Evolutionary conservation across 495 filamentous ascomycete genomes (phyloP), one percentile per base, ranked within the genome.

Genomic region (Bryoglossum gracile): DNA sequence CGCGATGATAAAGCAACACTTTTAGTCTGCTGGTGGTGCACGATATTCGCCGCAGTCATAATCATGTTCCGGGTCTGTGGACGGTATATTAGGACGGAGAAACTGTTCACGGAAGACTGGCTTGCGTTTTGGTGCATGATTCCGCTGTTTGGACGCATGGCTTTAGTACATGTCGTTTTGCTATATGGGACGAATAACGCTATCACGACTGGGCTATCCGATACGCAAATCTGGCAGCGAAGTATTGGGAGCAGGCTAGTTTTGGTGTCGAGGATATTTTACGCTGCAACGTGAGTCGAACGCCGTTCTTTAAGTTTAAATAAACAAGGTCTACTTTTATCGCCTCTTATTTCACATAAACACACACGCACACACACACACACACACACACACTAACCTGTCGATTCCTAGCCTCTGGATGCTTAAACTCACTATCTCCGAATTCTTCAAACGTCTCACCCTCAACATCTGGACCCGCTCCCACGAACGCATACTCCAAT

Each of bases 1-100:
- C 53, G 68, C 59, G 39, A 81, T 23, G 75, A 87, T 66, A 83
- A 87, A 51, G 81, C 87, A 18, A 89, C 86, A 0, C 74, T 98
- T 33, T 72, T 96, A 44, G 87, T 92, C 58, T 90, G 85, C 61
- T 96, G 89, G 86, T 95, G 92, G 92, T 87, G 87, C 49, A 94
- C 89, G 6, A 70, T 69, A 5, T 92, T 94, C 60, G 86, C 88
- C 25, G 67, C 89, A 39, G 74, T 77, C 30, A 85, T 95, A 51
- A 95, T 98, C 50, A 49, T 88, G 14, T 71, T 87, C 24, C 78
- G 92, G 0, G 63, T 95, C 8, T 65, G 61, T 46, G 90, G 92
- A 18, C 82, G 92, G 32, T 91, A 88, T 60, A 69, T 89, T 6
- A 75, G 92, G 21, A 86, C 84, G 23, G 82, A 94, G 62, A 77